Base-by-base conservation (phyloP, 495 filamentous ascomycete genomes). In the Penicillium soppii region DNA sequence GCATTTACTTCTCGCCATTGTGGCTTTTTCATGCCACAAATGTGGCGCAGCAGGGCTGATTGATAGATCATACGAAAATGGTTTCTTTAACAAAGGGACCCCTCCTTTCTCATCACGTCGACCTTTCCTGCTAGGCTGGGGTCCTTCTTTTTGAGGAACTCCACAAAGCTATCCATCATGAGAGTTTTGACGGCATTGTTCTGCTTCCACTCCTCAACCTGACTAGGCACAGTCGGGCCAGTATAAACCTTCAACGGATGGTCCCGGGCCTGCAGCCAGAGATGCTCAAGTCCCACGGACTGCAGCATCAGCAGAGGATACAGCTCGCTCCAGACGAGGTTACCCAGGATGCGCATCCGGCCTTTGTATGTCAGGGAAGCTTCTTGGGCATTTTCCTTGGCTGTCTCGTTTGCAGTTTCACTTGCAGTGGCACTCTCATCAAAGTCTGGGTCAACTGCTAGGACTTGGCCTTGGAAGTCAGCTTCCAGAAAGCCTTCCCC, bases 221-320 rank as follows among this genome's bases (percentile, higher is more conserved):
- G 25, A 5, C 50, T 40, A 10, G 44, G 53, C 16, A 58, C 56
- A 0, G 53, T 63, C 7, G 50, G 57, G 15, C 60, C 57, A 0
- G 52, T 45, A 50, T 63, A 63, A 7, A 63, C 30, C 36, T 51
- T 49, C 36, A 41, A 30, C 12, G 56, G 60, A 55, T 63, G 60
- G 7, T 53, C 21, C 16, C 10, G 27, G 2, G 49, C 41, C 44
- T 60, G 29, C 15, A 29, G 29, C 57, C 60, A 63, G 10, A 52
- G 44, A 15, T 59, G 15, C 25, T 54, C 21, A 29, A 56, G 10
- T 41, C 22, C 25, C 22, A 20, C 22, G 6, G 26, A 43, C 27
- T 27, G 20, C 22, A 26, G 17, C 17, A 8, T 19, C 6, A 42
- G n/a, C 22, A 57, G 17, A 8, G 57, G 46, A 40, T 39, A 63